These are phyloP conservation scores for Eremochloa ophiuroides DNA, from an alignment of 176 grass and related monocot genomes.

Conservation along the genomic window DNA sequence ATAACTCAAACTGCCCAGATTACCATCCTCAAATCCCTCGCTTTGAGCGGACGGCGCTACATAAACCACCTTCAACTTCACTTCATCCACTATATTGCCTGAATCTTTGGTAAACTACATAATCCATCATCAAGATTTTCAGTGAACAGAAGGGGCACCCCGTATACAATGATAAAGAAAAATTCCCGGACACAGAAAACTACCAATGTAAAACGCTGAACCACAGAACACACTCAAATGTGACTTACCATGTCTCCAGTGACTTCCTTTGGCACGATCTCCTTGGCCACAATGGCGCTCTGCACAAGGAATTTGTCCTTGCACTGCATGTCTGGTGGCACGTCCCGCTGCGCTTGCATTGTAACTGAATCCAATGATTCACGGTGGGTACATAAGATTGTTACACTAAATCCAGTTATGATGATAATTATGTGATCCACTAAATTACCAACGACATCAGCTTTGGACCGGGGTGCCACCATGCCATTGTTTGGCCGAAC, in stretches of 20 bases:
- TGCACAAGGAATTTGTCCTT: slow-evolving; percentile 96
- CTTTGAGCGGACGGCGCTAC: slow-evolving; percentile 29
- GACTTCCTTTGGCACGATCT: slow-evolving; percentile 50
- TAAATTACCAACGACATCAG: slow-evolving; percentile 66
- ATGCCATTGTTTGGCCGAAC: slow-evolving; percentile 92
- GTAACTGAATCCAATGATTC: slow-evolving; percentile 59
- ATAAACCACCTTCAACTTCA: slow-evolving; percentile 76
- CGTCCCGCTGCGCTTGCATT: slow-evolving; percentile 88
- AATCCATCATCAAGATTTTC: background rate
- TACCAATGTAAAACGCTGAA: background rate
- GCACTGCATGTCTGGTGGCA: slow-evolving; percentile 76
- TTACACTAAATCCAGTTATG: background rate
- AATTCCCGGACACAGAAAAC: background rate
- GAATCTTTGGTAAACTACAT: slow-evolving; percentile 82
- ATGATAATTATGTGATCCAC: background rate
- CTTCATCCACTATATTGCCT: slow-evolving; percentile 75
- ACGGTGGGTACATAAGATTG: background rate
- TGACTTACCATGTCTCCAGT: slow-evolving; percentile 60
- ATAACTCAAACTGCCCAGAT: slow-evolving; percentile 56
- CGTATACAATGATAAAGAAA: background rate
- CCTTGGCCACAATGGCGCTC: slow-evolving; percentile 63
- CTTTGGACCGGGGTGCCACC: slow-evolving; percentile 62
- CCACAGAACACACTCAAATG: background rate
- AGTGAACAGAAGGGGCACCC: background rate
- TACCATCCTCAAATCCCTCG: slow-evolving; percentile 63